Conservation (phyloP, 805 yeast species). For the Starmerella etchellsii region DNA sequence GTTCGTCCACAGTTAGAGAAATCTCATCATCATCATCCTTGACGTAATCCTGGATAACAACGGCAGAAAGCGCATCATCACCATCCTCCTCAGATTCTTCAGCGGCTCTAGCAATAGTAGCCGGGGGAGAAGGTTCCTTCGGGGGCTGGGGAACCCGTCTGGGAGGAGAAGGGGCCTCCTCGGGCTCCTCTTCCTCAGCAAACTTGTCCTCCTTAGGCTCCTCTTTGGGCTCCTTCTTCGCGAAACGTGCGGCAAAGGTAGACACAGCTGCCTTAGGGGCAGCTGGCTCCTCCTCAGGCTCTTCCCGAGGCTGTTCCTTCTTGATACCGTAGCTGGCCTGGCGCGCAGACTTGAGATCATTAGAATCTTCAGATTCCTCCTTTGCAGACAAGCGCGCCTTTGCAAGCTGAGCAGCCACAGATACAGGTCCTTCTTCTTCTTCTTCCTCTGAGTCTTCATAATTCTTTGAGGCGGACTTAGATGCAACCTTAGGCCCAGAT, state of each 20-base stretch:
- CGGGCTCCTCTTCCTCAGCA: conserved; percentile 1
- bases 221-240: conserved; percentile 8
- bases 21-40: conserved; percentile 70
- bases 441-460: not conserved
- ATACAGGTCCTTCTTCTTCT: conserved; percentile 11
- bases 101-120: conserved; percentile 11
- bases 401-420: conserved; percentile 18
- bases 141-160: conserved; percentile 5
- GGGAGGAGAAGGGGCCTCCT: conserved; percentile 3
- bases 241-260: conserved; percentile 16
- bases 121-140: conserved; percentile 5
- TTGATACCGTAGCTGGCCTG: conserved; percentile 1
- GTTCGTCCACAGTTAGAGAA: conserved; percentile 52
- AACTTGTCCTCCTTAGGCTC: conserved; percentile 7
- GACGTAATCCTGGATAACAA: conserved; percentile 52
- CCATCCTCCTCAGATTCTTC: conserved; percentile 14
- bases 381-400: conserved; percentile 9
- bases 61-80: conserved; percentile 36
- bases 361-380: conserved; percentile 10
- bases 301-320: not conserved
- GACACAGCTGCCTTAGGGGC: conserved; percentile 8
- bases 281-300: conserved; percentile 1
- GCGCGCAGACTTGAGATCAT: not conserved
- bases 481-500: not conserved
- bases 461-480: not conserved